Conservation (phyloP, 371 early-diverging fungal species). For the Mucor racemosus region DNA sequence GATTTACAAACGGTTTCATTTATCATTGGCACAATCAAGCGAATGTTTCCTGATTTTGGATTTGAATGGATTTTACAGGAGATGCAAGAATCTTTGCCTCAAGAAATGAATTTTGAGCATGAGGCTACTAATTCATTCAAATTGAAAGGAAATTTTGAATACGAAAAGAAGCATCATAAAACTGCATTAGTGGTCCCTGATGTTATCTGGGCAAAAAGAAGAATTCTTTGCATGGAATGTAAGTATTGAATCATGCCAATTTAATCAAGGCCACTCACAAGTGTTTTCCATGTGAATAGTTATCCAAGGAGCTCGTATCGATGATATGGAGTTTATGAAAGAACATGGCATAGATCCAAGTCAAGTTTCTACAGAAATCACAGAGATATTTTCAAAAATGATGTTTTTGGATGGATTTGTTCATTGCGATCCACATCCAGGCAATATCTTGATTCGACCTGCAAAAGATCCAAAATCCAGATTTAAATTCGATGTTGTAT, state of each 20-base stretch:
- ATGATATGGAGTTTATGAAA: slow-evolving; percentile 75
- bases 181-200: slow-evolving; percentile 67
- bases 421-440: slow-evolving; percentile 87
- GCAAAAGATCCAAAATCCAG: slow-evolving; percentile 47
- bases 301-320: slow-evolving; percentile 77
- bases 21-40: slow-evolving; percentile 66
- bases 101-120: slow-evolving; percentile 84
- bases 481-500: slow-evolving; percentile 85
- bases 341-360: slow-evolving; percentile 71
- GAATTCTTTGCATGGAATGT: slow-evolving; percentile 85
- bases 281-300: slow-evolving; percentile 27
- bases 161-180: slow-evolving; percentile 22
- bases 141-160: slow-evolving; percentile 65
- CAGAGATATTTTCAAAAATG: slow-evolving; percentile 87
- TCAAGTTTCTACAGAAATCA: slow-evolving; percentile 77
- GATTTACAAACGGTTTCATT: slow-evolving; percentile 80
- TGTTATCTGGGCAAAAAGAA: slow-evolving; percentile 67
- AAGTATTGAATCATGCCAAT: slow-evolving; percentile 17
- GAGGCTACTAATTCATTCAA: slow-evolving; percentile 80
- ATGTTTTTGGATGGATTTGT: slow-evolving; percentile 87
- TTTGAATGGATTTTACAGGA: slow-evolving; percentile 92
- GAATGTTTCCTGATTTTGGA: slow-evolving; percentile 87
- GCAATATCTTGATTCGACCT: slow-evolving; percentile 76
- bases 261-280: too few relatives aligned
- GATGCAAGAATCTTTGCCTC: slow-evolving; percentile 82